Percentiles rank a stretch among this genome's conserved stretches.
These are phyloP conservation scores for Solanum etuberosum DNA, from an alignment of 257 asterid genomes.

Conservation along the genomic window DNA sequence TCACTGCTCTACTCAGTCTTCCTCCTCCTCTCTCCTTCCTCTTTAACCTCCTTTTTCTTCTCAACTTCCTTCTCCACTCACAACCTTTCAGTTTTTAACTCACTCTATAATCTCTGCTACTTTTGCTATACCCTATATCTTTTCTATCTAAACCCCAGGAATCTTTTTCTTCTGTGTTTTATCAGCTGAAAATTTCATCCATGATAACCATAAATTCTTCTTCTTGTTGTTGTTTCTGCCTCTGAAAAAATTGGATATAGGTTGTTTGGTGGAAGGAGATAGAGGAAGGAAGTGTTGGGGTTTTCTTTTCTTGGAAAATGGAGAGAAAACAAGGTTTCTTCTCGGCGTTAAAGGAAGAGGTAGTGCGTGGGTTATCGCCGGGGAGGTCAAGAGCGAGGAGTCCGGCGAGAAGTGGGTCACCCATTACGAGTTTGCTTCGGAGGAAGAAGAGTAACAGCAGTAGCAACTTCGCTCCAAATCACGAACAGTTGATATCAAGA, in stretches of 20 bases:
- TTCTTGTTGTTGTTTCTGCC: not conserved
- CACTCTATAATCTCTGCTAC: not conserved
- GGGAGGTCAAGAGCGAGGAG: slow-evolving; percentile 67
- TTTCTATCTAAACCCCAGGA: not conserved
- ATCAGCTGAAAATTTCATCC: not conserved
- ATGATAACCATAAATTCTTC: not conserved
- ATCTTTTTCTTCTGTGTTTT: not conserved
- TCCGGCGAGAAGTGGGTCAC: slow-evolving; percentile 63
- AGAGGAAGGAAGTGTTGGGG: not conserved
- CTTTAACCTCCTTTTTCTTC: not conserved
- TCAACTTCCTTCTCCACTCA: not conserved
- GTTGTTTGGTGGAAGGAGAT: not conserved
- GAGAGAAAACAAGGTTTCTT: slow-evolving; percentile 86
- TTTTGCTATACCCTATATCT: not conserved
- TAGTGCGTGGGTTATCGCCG: slow-evolving; percentile 82
- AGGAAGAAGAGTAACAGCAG: slow-evolving; percentile 31
- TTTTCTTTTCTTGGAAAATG: slow-evolving; percentile 16
- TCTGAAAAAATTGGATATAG: not conserved
- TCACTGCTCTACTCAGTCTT: not conserved
- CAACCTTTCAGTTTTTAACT: not conserved
- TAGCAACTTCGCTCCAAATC: not conserved
- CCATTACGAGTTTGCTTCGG: slow-evolving; percentile 53
- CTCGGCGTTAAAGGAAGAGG: slow-evolving; percentile 80
- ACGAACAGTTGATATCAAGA: slow-evolving; percentile 38
- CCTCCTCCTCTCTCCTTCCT: not conserved